phyloP scores from a whole-genome alignment of 495 filamentous ascomycete species.

The Monascus purpureus region DNA sequence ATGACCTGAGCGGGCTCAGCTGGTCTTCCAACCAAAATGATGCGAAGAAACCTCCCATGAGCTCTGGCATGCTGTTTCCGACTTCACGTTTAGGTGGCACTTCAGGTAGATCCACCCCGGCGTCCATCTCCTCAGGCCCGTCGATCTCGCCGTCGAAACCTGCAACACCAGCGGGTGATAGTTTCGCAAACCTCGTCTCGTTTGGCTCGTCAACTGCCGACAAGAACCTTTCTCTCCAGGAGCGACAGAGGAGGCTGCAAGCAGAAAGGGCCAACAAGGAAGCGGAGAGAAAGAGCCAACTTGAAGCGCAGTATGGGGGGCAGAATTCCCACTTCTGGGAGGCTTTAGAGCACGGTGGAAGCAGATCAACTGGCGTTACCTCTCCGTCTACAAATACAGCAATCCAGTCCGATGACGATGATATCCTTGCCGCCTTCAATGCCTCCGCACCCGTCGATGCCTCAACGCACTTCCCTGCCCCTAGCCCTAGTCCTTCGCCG shows the following conservation, averaged over 20 bases:
- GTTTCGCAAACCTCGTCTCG: constrained; percentile 78
- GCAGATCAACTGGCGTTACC: constrained; percentile 11
- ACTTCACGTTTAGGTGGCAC: constrained; percentile 43
- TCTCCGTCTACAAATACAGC: constrained; percentile 37
- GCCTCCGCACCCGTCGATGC: constrained; percentile 45
- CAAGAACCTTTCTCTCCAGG: constrained; percentile 62
- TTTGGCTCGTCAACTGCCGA: constrained; percentile 51
- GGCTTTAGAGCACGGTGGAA: constrained; percentile 35
- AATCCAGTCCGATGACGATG: constrained; percentile 32
- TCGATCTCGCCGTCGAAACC: constrained; percentile 37
- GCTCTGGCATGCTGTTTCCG: constrained; percentile 42
- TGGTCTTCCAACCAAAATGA: constrained; percentile 31
- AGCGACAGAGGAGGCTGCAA: constrained; percentile 70
- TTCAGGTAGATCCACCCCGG: constrained; percentile 57
- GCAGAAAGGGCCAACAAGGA: constrained; percentile 66
- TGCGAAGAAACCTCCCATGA: constrained; percentile 28
- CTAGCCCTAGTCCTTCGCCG: constrained; percentile 21
- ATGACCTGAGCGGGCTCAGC: constrained; percentile 43
- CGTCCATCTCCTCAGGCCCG: constrained; percentile 40
- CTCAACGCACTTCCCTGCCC: constrained; percentile 45
- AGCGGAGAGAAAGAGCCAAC: constrained; percentile 50
- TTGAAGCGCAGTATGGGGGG: constrained; percentile 61
- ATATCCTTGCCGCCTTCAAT: constrained; percentile 50
- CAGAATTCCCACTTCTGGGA: constrained; percentile 57
- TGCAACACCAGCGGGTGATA: constrained; percentile 56